Base-by-base conservation (phyloP, 2,329 filamentous ascomycete genomes). In the Ophiostoma himal-ulmi region DNA sequence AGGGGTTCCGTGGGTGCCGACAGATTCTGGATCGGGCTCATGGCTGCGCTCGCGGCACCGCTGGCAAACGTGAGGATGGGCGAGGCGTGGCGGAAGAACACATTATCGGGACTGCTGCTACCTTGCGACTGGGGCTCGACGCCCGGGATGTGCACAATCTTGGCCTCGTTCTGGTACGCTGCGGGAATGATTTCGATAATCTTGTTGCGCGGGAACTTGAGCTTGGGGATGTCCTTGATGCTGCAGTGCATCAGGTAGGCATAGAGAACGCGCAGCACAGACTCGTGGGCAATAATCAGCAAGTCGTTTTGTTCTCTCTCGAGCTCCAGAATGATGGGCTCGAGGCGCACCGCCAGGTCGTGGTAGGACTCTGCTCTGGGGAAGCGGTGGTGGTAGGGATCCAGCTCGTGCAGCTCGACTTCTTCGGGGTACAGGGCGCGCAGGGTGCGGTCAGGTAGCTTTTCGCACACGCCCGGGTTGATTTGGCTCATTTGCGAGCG, bases 131-230 rank as follows among this genome's bases (percentile, higher is more conserved):
- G 67, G 3, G 72, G 72, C 0, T 88, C 84, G 36, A 88, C 79
- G 3, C 85, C 85, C 5, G 92, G 91, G 73, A 99, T 96, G 75
- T 91, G 89, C 76, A 99, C 93, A 71, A 93, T 89, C 79, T 92
- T 95, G 26, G 94, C 92, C 79, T 95, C 91, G 77, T 99, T 99
- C 82, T 97, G 95, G 81, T 99, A 99, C 41, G 93, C 94, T 22
- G 94, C 94, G 3, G 95, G 96, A 71, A 98, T 96, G 78, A 99
- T 97, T 83, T 99, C 95, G 75, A 99, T 97, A 77, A 99, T 98
- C 78, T 99, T 93, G 77, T 99, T 91, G 62, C 95, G 91, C 4
- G 95, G 95, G 77, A 99, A 99, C 74, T 93, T 91, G 73, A 99
- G 87, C 75, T 89, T 91, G 4, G 95, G 95, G 73, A 99, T 99